phyloP scores from a whole-genome alignment of 1,284 basidiomycete genomes.

The Cutaneotrichosporon sp. region DNA sequence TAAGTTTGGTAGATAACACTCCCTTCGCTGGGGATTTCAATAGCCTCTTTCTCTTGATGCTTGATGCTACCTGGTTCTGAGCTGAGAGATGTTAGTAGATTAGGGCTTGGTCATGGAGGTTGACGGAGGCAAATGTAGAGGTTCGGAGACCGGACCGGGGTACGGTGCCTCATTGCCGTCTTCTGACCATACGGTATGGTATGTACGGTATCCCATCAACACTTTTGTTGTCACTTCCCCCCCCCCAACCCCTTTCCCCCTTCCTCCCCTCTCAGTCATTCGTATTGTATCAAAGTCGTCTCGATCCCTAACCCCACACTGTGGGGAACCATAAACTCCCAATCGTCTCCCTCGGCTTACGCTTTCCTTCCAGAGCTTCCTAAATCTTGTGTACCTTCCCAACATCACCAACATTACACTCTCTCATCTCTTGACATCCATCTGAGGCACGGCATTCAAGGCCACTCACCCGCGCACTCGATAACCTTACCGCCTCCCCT shows the following conservation, averaged over 20 bases:
- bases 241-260: neutral
- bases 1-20: neutral
- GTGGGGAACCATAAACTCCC: neutral
- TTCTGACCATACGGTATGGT: neutral
- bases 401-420: neutral
- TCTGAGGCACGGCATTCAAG: neutral
- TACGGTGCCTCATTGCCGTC: neutral
- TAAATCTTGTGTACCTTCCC: neutral
- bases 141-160: neutral
- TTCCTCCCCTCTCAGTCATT: neutral
- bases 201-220: neutral
- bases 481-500: neutral
- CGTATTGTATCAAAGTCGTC: neutral
- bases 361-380: neutral
- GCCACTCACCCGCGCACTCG: neutral
- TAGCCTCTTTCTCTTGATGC: too few species aligned
- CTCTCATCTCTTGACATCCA: neutral
- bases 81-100: neutral
- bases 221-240: neutral
- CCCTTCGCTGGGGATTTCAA: neutral
- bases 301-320: neutral
- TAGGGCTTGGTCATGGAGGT: neutral
- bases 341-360: neutral
- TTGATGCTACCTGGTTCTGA: neutral
- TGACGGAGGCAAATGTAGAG: neutral